Evolutionary conservation across 2,329 filamentous ascomycete species (phyloP), one percentile per base, ranked within the genome.

Genomic region (Aspergillus pseudoviridinutans): DNA sequence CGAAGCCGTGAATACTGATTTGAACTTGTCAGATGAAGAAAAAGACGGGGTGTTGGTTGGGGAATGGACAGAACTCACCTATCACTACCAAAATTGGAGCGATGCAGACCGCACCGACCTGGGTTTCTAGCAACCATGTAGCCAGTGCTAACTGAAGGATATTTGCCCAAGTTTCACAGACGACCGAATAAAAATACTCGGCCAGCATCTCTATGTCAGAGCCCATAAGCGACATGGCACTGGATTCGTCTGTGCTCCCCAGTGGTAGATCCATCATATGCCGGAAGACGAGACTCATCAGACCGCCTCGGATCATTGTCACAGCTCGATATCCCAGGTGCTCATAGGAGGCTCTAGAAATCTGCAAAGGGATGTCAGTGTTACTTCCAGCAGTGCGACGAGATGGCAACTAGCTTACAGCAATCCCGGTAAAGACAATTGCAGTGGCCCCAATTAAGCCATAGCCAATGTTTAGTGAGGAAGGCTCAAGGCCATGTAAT

Each of bases 141-240:
- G 70, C 72, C 4, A 78, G 55, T 4, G 55, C 71, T 2, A 77
- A 58, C 12, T 76, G 68, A 46, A 76, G 65, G 0, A 72, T 55
- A 50, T 66, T 72, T 6, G 72, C 72, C 65, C 72, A 74, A 20
- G 66, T 65, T 52, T 71, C 70, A 47, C 62, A 64, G 14, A 63
- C 55, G 74, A 47, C 47, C 2, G 61, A 60, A 10, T 63, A 41
- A 25, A 65, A 65, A 29, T 65, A 65, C 52, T 65, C 60, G 1
- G 62, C 62, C 14, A 65, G 54, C 62, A 64, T 65, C 22, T 65
- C 62, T 25, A 65, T 59, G n/a, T 65, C 63, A 17, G 63, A 50
- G 1, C 63, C 63, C 51, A 65, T 58, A 10, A 65, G 61, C 12
- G 63, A 54, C 61, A 65, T 64, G 17, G 63, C 63, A 55, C 63